These are phyloP conservation scores for Omphalotus guepiniiformis DNA, from an alignment of 768 basidiomycete species.

Conservation along the genomic window DNA sequence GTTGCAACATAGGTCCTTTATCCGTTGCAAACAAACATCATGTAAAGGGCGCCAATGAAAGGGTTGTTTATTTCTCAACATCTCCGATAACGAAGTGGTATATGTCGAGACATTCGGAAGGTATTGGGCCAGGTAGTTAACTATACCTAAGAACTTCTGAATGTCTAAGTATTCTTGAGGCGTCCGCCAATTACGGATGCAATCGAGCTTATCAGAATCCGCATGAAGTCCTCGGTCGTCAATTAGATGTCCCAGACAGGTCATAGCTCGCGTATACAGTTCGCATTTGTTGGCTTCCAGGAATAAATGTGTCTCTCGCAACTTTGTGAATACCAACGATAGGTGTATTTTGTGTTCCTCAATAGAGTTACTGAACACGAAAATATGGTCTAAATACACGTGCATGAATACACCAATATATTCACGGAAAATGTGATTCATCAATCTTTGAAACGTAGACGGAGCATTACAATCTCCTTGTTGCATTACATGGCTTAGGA, in stretches of 20 bases:
- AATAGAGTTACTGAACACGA: constrained; percentile 31
- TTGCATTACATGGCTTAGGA: constrained; percentile 36
- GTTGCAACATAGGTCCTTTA: constrained; percentile 18
- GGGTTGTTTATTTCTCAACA: constrained; percentile 21
- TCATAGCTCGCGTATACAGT: constrained; percentile 17
- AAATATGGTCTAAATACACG: constrained; percentile 42
- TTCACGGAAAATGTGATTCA: constrained; percentile 35
- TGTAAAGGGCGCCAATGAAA: constrained; percentile 26
- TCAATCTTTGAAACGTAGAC: constrained; percentile 40
- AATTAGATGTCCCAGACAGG: constrained; percentile 28
- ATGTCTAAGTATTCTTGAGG: constrained; percentile 21
- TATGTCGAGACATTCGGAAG: constrained; percentile 28
- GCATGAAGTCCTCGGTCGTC: constrained; percentile 25
- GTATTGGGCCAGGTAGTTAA: constrained; percentile 25
- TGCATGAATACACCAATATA: constrained; percentile 34
- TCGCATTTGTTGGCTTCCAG: constrained; percentile 30
- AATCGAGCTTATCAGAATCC: constrained; percentile 24
- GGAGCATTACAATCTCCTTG: constrained; percentile 44
- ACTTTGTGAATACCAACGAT: constrained; percentile 21
- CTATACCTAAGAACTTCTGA: constrained; percentile 26
- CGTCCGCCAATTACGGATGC: constrained; percentile 25
- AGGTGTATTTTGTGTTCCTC: constrained; percentile 36
- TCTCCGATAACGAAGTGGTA: constrained; percentile 24
- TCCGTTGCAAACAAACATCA: constrained; percentile 18
- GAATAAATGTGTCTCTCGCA: constrained; percentile 25